phyloP scores from a whole-genome alignment of 2,329 filamentous ascomycete genomes.

The Karstenula rhodostoma region DNA sequence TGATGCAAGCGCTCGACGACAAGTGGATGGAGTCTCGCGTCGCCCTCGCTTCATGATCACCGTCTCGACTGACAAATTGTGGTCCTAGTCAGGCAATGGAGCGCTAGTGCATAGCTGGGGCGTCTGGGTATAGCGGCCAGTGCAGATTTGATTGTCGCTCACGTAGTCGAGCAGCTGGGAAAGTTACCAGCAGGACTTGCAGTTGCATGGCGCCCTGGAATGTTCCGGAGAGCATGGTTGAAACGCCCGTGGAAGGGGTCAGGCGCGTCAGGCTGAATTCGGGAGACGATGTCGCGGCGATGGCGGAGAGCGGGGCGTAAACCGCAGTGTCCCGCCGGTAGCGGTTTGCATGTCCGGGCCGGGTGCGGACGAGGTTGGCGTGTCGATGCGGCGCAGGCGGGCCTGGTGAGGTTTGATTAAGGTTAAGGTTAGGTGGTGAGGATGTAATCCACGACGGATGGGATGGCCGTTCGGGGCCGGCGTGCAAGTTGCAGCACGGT shows the following conservation, averaged over 20 bases:
- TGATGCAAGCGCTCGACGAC: not conserved
- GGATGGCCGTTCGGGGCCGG: not conserved
- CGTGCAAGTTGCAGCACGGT: not conserved
- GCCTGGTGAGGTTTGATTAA: conserved; percentile 19
- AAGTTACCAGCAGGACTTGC: conserved; percentile 7
- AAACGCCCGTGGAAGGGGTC: conserved; percentile 8
- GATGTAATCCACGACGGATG: conserved; percentile 9
- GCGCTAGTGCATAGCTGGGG: conserved; percentile 7
- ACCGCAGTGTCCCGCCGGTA: conserved; percentile 7
- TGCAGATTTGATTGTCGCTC: not conserved
- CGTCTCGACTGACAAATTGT: conserved; percentile 3
- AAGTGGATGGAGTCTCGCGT: conserved; percentile 7
- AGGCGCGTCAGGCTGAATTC: conserved; percentile 15
- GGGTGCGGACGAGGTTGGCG: not conserved
- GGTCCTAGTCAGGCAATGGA: conserved; percentile 6
- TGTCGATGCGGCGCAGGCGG: conserved; percentile 6
- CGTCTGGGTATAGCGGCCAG: conserved; percentile 9
- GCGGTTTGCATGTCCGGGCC: conserved; percentile 2
- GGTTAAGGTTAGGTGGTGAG: conserved; percentile 18
- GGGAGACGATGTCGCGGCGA: conserved; percentile 5
- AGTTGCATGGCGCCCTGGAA: conserved; percentile 8
- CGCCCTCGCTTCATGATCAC: conserved; percentile 10
- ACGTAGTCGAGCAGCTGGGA: conserved; percentile 5
- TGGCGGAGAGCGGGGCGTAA: conserved; percentile 5
- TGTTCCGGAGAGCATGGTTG: conserved; percentile 5